Evolutionary conservation across 176 grass and related monocot species (phyloP).

Genomic region (Triticum turgidum): DNA sequence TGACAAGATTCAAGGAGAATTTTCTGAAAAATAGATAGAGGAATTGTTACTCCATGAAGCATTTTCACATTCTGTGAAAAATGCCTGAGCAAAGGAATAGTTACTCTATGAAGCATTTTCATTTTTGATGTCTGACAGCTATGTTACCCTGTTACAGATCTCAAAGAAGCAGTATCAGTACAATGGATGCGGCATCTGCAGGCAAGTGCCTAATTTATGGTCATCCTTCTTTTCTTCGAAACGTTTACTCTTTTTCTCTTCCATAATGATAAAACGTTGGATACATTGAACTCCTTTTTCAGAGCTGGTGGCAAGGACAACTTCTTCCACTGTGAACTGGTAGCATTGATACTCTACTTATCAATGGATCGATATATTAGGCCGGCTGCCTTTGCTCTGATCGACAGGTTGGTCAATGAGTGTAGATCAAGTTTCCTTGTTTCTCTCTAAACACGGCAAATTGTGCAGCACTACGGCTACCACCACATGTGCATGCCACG

Average conservation of each 20-base stretch:
- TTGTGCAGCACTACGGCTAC: too few species aligned
- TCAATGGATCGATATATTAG: too few species aligned
- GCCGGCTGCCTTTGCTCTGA: too few species aligned
- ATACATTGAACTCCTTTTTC: neutral
- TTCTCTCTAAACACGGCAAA: too few species aligned
- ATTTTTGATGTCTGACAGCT: neutral
- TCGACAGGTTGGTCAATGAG: too few species aligned
- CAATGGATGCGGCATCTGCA: conserved; percentile 86
- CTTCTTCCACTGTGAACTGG: conserved; percentile 62
- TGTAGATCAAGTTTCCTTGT: too few species aligned
- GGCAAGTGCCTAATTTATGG: conserved; percentile 24
- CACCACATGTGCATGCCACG: too few species aligned
- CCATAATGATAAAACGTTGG: conserved; percentile 8
- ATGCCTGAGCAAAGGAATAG: neutral
- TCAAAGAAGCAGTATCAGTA: conserved; percentile 79
- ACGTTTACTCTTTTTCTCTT: neutral
- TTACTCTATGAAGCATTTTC: neutral
- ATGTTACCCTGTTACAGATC: conserved; percentile 33
- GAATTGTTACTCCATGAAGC: too few species aligned
- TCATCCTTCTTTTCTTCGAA: neutral
- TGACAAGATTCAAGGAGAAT: neutral
- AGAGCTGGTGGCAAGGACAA: conserved; percentile 69
- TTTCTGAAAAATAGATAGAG: neutral
- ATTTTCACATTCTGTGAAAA: neutral
- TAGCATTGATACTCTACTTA: too few species aligned